Evolutionary conservation across 148 eudicot species (phyloP), one percentile per base, ranked within the genome.

Genomic region (Suaeda aralocaspica): DNA sequence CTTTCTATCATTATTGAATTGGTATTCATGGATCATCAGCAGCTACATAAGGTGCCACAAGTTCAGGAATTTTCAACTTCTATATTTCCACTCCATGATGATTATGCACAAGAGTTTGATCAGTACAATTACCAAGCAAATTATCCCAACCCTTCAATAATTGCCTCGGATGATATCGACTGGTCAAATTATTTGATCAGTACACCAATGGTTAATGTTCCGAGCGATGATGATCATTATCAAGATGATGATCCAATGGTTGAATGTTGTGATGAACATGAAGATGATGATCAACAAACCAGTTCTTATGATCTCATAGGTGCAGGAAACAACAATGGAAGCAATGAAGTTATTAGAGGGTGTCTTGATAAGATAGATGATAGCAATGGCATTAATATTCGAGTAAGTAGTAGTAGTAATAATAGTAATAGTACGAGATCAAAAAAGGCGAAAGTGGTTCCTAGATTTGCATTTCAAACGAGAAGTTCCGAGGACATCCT

Each of bases 401-500:
- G 28, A 46, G 18, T 30, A n/a, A 1, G 7, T 57, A 72, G 24
- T 22, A 50, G 24, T 61, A 63, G 22, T 64, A 5, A 11, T 61
- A 51, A 9, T 71, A 19, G n/a, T n/a, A n/a, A 1, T n/a, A 34
- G 22, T 58, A 16, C 55, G 24, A 66, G 80, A 44, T 41, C 68
- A 28, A 77, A 57, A 18, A 77, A 53, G 50, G 58, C 48, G 24
- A 72, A 12, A 66, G 63, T 41, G 53, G 67, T 76, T 41, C 80
- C 80, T 26, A 22, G 80, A 21, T 77, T 77, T 25, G 93, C 88
- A 6, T 84, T 88, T 56, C 85, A 81, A 48, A 88, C 90, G 0
- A 84, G 71, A 68, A 84, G 88, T 49, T 78, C 84, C 22, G 88
- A 86, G 66, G 93, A 88, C 59, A 82, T 86, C 39, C 90, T 88